Base-by-base conservation (phyloP, 2,329 filamentous ascomycete genomes). In the Pyrenophora teres region DNA sequence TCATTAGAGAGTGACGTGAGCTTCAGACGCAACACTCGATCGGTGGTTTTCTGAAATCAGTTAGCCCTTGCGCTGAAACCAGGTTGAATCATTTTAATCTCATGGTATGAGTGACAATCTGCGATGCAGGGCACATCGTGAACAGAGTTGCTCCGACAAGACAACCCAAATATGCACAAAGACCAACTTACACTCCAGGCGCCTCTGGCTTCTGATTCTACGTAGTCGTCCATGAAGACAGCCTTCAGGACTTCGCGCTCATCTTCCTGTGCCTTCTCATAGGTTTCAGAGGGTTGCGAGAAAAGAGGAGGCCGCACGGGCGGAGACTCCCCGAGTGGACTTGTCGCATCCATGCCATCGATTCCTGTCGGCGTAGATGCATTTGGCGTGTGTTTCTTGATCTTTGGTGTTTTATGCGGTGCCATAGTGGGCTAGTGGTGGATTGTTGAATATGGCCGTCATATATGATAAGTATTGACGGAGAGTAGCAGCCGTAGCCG, bases 161-260 rank as follows among this genome's bases (percentile, higher is more conserved):
- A 30, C 27, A 9, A 13, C 27, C 27, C 27, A 30, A 30, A 13
- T 12, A 30, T 30, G 27, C 10, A 30, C 27, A 12, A 30, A 30
- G 9, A 30, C 4, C 27, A 30, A 74, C 79, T 68, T 80, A 90
- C 89, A 80, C 95, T 92, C 93, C 93, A 97, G 35, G 92, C 92
- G 62, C 84, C 82, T 52, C 83, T 83, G 43, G 83, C 83, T 66
- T 87, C 84, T 64, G 91, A 83, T 70, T 88, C 85, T 63, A 88
- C 81, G 68, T 91, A 97, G 69, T 97, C 92, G 53, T 96, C 90
- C 61, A 87, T 88, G 69, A 94, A 97, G 42, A 97, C 95, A 36
- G 93, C 89, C 65, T 88, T 83, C 52, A 97, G 80, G 38, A 87
- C 93, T 70, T 94, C 84, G 50, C 96, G 81, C 77, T 97, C 94